Evolutionary conservation across 306 rosid genomes (phyloP).

Genomic region (Rosa chinensis): DNA sequence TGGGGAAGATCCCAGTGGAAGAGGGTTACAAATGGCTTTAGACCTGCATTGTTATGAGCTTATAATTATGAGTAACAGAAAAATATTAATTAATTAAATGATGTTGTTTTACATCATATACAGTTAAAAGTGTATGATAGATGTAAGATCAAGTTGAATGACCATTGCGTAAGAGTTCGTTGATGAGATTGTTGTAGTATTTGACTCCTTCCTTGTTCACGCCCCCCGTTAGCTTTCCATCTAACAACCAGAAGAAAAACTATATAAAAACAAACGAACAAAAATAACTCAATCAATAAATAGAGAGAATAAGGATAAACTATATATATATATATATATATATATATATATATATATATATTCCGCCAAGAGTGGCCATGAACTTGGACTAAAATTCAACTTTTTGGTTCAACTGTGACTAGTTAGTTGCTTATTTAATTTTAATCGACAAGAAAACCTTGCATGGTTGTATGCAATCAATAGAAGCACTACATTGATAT

Average conservation of each 20-base stretch:
- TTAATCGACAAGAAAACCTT: no score
- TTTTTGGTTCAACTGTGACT: no score
- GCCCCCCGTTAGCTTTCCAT: not conserved
- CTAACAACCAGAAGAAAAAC: no score
- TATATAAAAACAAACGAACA: not conserved
- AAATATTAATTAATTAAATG: not conserved
- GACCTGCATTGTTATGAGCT: not conserved
- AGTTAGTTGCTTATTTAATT: no score
- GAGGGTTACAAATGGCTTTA: constrained; percentile 49
- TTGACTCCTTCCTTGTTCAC: constrained; percentile 1
- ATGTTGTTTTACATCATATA: not conserved
- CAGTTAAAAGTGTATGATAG: not conserved
- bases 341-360: no score
- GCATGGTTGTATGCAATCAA: no score
- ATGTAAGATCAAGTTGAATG: not conserved
- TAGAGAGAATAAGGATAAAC: not conserved
- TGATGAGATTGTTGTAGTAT: constrained; percentile 25
- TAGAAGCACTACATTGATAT: no score
- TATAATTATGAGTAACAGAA: not conserved
- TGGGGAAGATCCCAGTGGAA: constrained; percentile 71
- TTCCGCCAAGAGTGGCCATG: no score
- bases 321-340: no score
- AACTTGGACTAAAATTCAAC: no score
- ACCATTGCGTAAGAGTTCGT: constrained; percentile 52
- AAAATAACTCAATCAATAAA: not conserved